Conservation (phyloP, 2,329 filamentous ascomycete species). For the Sporothrix pallida region DNA sequence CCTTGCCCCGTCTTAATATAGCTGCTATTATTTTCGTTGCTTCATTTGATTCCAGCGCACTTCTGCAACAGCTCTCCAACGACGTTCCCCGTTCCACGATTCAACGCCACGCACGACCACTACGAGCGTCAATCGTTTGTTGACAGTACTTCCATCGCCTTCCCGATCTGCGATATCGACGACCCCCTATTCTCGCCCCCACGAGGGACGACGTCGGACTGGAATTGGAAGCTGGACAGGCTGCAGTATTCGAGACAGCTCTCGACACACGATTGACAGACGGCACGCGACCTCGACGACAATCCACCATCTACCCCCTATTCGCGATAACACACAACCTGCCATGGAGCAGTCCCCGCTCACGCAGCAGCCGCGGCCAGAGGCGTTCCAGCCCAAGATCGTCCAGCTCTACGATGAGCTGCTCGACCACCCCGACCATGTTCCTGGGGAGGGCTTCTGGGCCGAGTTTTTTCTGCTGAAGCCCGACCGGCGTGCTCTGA, state of each 20-base stretch:
- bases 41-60: too few species aligned
- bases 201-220: not conserved
- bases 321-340: not conserved
- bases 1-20: not conserved
- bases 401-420: constrained; percentile 85
- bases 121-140: too few species aligned
- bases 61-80: not conserved
- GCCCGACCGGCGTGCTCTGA: constrained; percentile 74
- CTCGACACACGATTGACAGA: not conserved
- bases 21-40: not conserved
- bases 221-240: not conserved
- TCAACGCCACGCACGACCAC: not conserved
- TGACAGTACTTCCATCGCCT: too few species aligned
- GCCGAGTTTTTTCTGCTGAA: constrained; percentile 90
- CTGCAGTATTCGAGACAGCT: not conserved
- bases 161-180: not conserved
- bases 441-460: constrained; percentile 86
- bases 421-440: constrained; percentile 53
- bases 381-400: constrained; percentile 93
- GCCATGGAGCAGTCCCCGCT: constrained; percentile 73
- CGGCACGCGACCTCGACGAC: not conserved
- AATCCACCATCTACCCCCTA: not conserved
- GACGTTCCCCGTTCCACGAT: too few species aligned
- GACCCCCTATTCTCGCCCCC: not conserved
- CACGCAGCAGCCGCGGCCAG: constrained; percentile 87